A percentile compares a stretch with the other conserved stretches of the same genome.
These are phyloP conservation scores for Corchorus capsularis DNA, from an alignment of 345 rosid genomes.

Conservation along the genomic window DNA sequence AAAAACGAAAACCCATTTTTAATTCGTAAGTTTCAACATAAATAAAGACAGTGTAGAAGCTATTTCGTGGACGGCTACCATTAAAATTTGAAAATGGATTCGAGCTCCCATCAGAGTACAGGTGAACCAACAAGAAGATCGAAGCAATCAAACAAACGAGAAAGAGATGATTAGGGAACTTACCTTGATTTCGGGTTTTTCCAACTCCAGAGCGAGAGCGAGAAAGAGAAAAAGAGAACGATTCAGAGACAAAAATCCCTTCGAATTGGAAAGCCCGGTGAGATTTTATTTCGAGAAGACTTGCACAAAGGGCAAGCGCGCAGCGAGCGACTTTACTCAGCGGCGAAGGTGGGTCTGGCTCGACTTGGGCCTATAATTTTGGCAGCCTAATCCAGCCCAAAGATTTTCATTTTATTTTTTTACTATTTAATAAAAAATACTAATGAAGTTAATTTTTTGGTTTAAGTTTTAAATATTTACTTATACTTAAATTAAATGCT, in stretches of 20 bases:
- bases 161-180: background rate
- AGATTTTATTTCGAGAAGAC: background rate
- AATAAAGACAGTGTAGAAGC: background rate
- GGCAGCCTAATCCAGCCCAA: background rate
- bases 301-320: constrained; percentile 1
- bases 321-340: background rate
- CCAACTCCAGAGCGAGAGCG: background rate
- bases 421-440: too few species aligned
- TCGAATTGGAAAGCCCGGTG: background rate
- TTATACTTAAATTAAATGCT: too few species aligned
- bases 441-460: too few species aligned
- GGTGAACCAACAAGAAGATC: background rate
- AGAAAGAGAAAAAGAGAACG: background rate
- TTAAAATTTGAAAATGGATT: background rate
- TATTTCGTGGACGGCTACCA: background rate
- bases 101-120: background rate
- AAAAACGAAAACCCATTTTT: background rate
- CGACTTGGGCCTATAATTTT: background rate
- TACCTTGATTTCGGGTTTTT: background rate
- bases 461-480: too few species aligned
- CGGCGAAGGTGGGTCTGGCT: background rate
- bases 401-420: too few species aligned
- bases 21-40: background rate
- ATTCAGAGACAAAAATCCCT: too few species aligned
- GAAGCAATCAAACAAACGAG: background rate